Base-by-base conservation (phyloP, 495 filamentous ascomycete genomes). In the Opeltia flavorubescens region DNA sequence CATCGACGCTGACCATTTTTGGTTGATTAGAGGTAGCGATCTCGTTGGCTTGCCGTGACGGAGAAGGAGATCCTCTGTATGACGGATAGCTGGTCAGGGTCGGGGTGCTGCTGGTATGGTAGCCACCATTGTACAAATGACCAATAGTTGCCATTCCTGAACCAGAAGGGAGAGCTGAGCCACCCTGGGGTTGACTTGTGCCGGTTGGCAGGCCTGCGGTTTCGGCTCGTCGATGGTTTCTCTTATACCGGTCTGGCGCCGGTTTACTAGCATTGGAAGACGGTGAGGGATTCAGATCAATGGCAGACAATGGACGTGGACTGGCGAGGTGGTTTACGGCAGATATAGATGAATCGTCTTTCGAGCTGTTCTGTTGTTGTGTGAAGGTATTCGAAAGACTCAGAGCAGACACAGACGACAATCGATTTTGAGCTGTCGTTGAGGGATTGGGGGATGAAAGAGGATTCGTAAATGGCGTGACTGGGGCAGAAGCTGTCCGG, bases 221-320 rank as follows among this genome's bases (percentile, higher is more conserved):
- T 44, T 77, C 71, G 8, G 64, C 55, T 33, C 74, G 65, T 30
- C 72, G 74, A 44, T 70, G 68, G 21, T 66, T 67, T 34, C 80
- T 77, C 45, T 76, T 69, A 56, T 84, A 84, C 5, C 81, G 76
- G 60, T 84, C 78, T 5, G 80, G 80, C 3, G 76, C 76, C 12
- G 81, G 70, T 49, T 82, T 79, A 31, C 69, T 57, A 13, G 47
- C 47, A 23, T 44, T 50, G 36, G 55, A 42, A 21, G 68, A 61
- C n/a, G 69, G 63, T 43, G 70, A 66, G 43, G 65, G 50, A 42
- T 74, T 67, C 26, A 72, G 54, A 39, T 71, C 75, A 50, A 66
- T 62, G 25, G 67, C 71, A 7, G 72, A 77, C 36, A 75, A 52
- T 25, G 74, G 75, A 49, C 74, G 45, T 33, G 63, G 62, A 48